These are phyloP conservation scores for Hansenula lynferdii DNA, from an alignment of 1,139 yeast genomes.

Conservation along the genomic window DNA sequence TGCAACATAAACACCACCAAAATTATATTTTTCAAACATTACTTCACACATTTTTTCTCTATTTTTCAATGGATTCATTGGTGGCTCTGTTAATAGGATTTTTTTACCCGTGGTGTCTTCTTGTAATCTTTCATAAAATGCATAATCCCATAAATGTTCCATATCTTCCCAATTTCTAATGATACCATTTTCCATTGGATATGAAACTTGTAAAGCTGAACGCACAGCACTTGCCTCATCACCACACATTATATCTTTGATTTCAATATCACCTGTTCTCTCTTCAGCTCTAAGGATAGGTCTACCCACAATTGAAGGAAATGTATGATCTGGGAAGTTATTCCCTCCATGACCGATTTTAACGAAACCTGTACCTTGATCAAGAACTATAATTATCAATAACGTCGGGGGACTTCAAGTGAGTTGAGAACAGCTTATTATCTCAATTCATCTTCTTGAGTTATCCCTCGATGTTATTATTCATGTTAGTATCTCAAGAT, in stretches of 20 bases:
- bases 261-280: slow-evolving; percentile 65
- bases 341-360: slow-evolving; percentile 95
- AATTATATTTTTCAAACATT: slow-evolving; percentile 94
- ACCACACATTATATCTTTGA: slow-evolving; percentile 96
- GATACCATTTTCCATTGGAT: slow-evolving; percentile 99
- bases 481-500: neutral
- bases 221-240: slow-evolving; percentile 91
- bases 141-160: slow-evolving; percentile 98
- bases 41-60: slow-evolving; percentile 94
- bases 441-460: neutral
- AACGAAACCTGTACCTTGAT: slow-evolving; percentile 98
- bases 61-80: slow-evolving; percentile 93
- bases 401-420: neutral
- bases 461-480: neutral
- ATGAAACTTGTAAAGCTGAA: slow-evolving; percentile 82
- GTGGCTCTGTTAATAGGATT: slow-evolving; percentile 91
- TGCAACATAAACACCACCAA: slow-evolving; percentile 96
- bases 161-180: slow-evolving; percentile 98
- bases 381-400: slow-evolving; percentile 52
- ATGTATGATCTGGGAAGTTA: slow-evolving; percentile 97
- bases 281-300: slow-evolving; percentile 98
- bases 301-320: slow-evolving; percentile 97
- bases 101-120: slow-evolving; percentile 74
- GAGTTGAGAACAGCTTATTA: neutral
- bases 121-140: slow-evolving; percentile 88